Conservation (phyloP, 2,329 filamentous ascomycete genomes). For the Penicillium sp. region DNA sequence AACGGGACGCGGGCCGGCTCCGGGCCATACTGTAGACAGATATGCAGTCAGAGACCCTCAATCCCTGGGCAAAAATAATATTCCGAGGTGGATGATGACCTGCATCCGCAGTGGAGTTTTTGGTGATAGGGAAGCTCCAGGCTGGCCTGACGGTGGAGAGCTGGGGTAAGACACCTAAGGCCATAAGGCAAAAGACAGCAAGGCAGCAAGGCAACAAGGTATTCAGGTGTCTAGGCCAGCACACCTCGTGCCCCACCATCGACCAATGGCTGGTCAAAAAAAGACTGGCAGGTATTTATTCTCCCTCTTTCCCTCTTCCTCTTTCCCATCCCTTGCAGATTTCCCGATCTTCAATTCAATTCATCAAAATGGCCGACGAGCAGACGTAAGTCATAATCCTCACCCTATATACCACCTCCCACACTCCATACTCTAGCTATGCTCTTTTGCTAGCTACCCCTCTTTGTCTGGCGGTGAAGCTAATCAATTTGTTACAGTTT, state of each 20-base stretch:
- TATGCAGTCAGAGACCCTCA: constrained; percentile 36
- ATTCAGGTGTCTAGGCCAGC: constrained; percentile 2
- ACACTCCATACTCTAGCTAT: not conserved
- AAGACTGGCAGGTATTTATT: constrained; percentile 45
- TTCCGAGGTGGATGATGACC: constrained; percentile 24
- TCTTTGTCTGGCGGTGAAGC: constrained; percentile 24
- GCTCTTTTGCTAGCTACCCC: constrained; percentile 17
- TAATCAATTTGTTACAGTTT: constrained; percentile 64
- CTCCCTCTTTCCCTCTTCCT: constrained; percentile 15
- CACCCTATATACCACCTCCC: constrained; percentile 12
- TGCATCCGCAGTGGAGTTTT: constrained; percentile 28
- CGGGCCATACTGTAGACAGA: constrained; percentile 50
- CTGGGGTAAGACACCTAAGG: constrained; percentile 31
- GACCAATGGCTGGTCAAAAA: constrained; percentile 22
- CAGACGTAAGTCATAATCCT: constrained; percentile 70
- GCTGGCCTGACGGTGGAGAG: constrained; percentile 35
- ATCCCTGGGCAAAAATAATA: constrained; percentile 27
- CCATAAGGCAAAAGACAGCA: constrained; percentile 8
- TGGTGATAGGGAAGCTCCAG: constrained; percentile 29
- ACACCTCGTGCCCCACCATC: constrained; percentile 24
- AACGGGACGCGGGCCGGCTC: constrained; percentile 56
- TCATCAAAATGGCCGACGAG: constrained; percentile 70
- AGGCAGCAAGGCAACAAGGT: constrained; percentile 3
- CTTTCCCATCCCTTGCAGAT: constrained; percentile 24
- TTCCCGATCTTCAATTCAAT: constrained; percentile 23